Base-by-base conservation (phyloP, 495 filamentous ascomycete genomes). In the Copromyces sp. region DNA sequence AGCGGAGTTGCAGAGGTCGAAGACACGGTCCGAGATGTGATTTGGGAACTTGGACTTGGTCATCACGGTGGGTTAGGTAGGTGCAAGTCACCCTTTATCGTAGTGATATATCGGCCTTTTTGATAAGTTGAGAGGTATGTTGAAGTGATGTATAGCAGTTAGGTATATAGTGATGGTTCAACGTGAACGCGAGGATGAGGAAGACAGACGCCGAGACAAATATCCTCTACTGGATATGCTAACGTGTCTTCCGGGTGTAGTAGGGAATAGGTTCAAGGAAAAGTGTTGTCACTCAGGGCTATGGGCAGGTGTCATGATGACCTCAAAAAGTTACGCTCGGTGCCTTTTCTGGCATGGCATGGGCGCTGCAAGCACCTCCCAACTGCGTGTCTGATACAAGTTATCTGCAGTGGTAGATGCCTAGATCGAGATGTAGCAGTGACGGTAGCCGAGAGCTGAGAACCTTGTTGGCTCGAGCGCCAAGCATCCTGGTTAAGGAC, bases 1-100 rank as follows among this genome's bases (percentile, higher is more conserved):
- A 32, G 77, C 73, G 17, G 82, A 81, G 9, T 78, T 83, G 78
- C 89, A 91, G 68, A 88, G 76, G 42, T 84, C 68, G 11, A 77
- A 38, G 12, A 80, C 14, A 4, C 72, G 68, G 69, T 81, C 78
- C 32, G 70, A 75, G 71, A 80, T 73, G 16, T 45, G 65, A 8
- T 71, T 68, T 11, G 42, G 39, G 17, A 65, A 65, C 14, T 65
- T 65, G 29, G 29, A 65, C 17, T 65, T 65, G 53, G 53, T 37
- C 53, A 65, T 61, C 4, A 14, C 11, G 45, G 44, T 9, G 14
- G 16, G 41, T 44, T 2, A 40, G 41, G 41, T 6, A 17, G 41
- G 12, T 44, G 14, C 3, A 3, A 4, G 11, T 40, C 39, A 40
- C 39, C 39, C 12, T 39, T 9, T 39, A 9, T 39, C 39, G 39